phyloP scores from a whole-genome alignment of 2,329 filamentous ascomycete genomes.

The Colletotrichum sp. region DNA sequence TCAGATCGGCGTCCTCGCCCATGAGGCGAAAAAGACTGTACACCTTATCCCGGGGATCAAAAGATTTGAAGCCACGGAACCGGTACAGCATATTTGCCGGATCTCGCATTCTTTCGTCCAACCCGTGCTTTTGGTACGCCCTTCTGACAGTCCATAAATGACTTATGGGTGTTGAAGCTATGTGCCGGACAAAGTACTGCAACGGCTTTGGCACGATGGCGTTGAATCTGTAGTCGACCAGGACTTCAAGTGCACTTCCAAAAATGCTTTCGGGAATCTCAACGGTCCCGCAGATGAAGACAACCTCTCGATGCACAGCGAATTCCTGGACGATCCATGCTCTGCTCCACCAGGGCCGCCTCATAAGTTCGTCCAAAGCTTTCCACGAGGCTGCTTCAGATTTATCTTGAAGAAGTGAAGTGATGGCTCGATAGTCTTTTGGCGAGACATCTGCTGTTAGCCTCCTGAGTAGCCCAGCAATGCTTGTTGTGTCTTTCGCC shows the following conservation, averaged over 20 bases:
- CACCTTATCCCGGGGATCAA: not conserved
- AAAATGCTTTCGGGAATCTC: not conserved
- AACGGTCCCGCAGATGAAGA: not conserved
- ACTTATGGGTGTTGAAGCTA: not conserved
- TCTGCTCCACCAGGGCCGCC: not conserved
- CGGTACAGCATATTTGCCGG: not conserved
- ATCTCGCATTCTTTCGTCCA: not conserved
- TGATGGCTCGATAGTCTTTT: not conserved
- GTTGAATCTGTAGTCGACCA: not conserved
- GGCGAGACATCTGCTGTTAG: not conserved
- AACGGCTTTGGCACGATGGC: not conserved
- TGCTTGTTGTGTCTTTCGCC: not conserved
- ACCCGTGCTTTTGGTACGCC: not conserved
- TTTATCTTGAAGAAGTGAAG: not conserved
- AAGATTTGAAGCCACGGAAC: not conserved
- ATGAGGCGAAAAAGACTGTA: not conserved
- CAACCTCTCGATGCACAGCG: not conserved
- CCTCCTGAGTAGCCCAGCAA: fast-evolving
- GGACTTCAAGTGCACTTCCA: not conserved
- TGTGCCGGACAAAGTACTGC: not conserved
- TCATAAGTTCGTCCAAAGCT: not conserved
- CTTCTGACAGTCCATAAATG: not conserved
- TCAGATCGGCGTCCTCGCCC: not conserved
- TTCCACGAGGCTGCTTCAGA: not conserved
- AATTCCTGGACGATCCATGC: not conserved